These are phyloP conservation scores for Blumeria hordei DNA, from an alignment of 2,329 filamentous ascomycete species.

Conservation along the genomic window DNA sequence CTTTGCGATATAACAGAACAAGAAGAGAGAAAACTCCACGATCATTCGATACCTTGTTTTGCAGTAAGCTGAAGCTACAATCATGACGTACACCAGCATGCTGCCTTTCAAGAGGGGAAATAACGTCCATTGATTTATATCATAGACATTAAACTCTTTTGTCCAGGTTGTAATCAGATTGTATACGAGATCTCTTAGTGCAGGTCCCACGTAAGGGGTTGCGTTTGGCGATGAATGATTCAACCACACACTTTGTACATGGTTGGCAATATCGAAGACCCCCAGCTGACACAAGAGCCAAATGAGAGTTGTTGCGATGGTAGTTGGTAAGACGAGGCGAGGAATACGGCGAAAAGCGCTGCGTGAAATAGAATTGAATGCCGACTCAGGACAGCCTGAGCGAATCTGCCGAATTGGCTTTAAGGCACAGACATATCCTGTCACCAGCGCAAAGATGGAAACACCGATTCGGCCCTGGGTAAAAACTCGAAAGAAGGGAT, in stretches of 20 bases:
- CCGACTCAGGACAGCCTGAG: conserved; percentile 26
- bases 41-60: conserved; percentile 25
- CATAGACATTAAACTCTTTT: conserved; percentile 24
- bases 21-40: conserved; percentile 21
- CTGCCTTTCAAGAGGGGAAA: conserved; percentile 28
- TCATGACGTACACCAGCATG: conserved; percentile 27
- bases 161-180: conserved; percentile 28
- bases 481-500: conserved; percentile 32
- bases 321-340: conserved; percentile 31
- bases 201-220: conserved; percentile 18
- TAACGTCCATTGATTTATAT: conserved; percentile 34
- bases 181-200: conserved; percentile 20
- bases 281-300: conserved; percentile 32
- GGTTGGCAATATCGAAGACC: conserved; percentile 28
- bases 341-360: conserved; percentile 33
- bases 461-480: conserved; percentile 39
- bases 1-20: conserved; percentile 21
- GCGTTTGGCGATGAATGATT: conserved; percentile 23
- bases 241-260: conserved; percentile 35
- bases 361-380: conserved; percentile 27
- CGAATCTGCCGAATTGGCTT: conserved; percentile 32
- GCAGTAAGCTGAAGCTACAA: conserved; percentile 26
- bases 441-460: conserved; percentile 39
- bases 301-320: conserved; percentile 26
- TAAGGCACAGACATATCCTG: conserved; percentile 37